Base-by-base conservation (phyloP, 139 green algal species). In the Chlamydomonas sp. region DNA sequence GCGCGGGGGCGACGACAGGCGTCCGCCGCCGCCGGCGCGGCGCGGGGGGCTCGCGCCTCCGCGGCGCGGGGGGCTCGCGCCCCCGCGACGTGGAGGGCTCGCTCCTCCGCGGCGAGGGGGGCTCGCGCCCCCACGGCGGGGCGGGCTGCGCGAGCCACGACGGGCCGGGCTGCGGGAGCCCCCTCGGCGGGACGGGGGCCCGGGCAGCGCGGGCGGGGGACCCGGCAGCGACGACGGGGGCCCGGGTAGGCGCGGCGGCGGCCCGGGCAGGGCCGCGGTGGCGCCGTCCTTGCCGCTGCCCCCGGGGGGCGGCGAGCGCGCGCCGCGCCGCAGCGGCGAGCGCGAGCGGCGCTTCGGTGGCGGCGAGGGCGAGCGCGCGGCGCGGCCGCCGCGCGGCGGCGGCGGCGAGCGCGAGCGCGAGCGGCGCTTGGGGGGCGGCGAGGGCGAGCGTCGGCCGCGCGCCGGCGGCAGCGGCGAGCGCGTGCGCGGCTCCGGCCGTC, bases 31-130 rank as follows among this genome's bases (percentile, higher is more conserved):
- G 70, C 58, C 28, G 39, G 16, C n/a, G 35, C 65, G 37, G 24
- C 47, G 20, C 0, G 59, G 37, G 2, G 57, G 59, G 54, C 38
- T 72, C 24, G 2, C 24, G 31, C 31, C 63, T 29, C 47, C 6
- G 50, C 72, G 65, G 1, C 58, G 65, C 24, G 72, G 62, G n/a
- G 71, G 71, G 64, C 71, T 76, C 24, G 1, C 48, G 24, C 29
- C 67, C 36, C 38, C 39, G 28, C 65, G 65, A n/a, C 13, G 35
- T 22, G 43, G 61, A 5, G 70, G 48, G 31, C 71, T 66, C 35
- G 29, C 22, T 2, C 20, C 26, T 38, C 20, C 31, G 24, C 24
- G 34, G 8, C 54, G 30, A 36, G 8, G 22, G 24, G 8, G 26
- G 24, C 54, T 64, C 10, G 8, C 26, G 8, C 54, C 34, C 24